Evolutionary conservation across 768 basidiomycete species (phyloP), one percentile per base, ranked within the genome.

Genomic region (Ramaria sp.): DNA sequence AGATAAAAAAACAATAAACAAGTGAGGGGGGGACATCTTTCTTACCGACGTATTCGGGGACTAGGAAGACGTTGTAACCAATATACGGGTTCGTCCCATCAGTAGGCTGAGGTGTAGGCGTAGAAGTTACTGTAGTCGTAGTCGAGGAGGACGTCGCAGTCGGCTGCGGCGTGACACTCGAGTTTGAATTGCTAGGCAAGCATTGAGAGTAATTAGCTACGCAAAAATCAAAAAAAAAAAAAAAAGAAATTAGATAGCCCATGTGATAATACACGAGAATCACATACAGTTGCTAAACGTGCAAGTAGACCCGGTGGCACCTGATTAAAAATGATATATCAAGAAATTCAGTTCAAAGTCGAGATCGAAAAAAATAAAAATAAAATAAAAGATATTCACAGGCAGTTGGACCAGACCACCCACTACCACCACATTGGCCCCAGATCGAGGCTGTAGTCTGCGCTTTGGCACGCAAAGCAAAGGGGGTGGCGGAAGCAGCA

Each of bases 391-490:
- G 44, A 27, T 6, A 57, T 65, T 56, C 58, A 67, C 65, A 68
- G 34, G 65, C 66, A 65, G 58, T 70, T 66, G 32, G 61, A 67
- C 58, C 69, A 68, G 62, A 65, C 75, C 76, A 77, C 52, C 64
- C 67, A 52, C 68, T 68, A 39, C 78, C 78, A 63, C 78, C 78
- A 60, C 79, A 82, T 61, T 81, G 80, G 7, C 71, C 75, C 45
- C 65, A 81, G 34, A 73, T 44, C 15, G 73, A 66, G 16, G 22
- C 18, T 3, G 16, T 43, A 32, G 67, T 60, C 48, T 72, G 70
- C 51, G 76, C 79, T 49, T 63, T 58, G 32, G 71, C 73, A 57
- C 77, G 66, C 49, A 71, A 67, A 2, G 77, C 75, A 18, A 74
- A 63, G 50, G 78, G 59, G 41, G 71, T 65, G 34, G 74, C 61